Conservation (phyloP, 2,329 filamentous ascomycete genomes). For the Colletotrichum tropicale region DNA sequence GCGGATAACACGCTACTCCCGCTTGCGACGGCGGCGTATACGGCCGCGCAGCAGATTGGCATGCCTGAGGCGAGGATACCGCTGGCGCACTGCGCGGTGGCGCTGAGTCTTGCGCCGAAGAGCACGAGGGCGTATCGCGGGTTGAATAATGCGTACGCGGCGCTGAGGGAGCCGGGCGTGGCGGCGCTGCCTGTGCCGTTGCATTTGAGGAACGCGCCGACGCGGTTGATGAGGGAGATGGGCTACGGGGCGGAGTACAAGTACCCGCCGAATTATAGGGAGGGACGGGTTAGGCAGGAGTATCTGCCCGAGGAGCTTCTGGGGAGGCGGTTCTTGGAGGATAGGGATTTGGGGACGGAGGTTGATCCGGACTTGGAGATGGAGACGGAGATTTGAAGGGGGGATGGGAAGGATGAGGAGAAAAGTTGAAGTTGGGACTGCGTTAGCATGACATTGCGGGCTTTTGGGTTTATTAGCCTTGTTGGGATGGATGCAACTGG, state of each 20-base stretch:
- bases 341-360: slow-evolving; percentile 77
- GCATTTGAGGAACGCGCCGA: slow-evolving; percentile 91
- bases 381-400: slow-evolving; percentile 25
- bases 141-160: slow-evolving; percentile 79
- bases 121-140: slow-evolving; percentile 83
- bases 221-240: slow-evolving; percentile 88
- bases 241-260: slow-evolving; percentile 94
- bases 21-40: slow-evolving; percentile 85
- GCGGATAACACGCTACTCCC: slow-evolving; percentile 85
- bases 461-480: neutral
- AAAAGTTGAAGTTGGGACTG: neutral
- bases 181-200: slow-evolving; percentile 83
- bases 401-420: accelerated
- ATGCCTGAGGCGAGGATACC: slow-evolving; percentile 95
- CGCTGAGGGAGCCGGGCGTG: slow-evolving; percentile 81
- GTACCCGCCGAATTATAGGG: slow-evolving; percentile 89
- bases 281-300: slow-evolving; percentile 83
- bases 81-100: slow-evolving; percentile 84
- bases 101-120: slow-evolving; percentile 81
- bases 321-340: slow-evolving; percentile 78
- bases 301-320: slow-evolving; percentile 83
- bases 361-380: slow-evolving; percentile 72
- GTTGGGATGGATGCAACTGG: neutral
- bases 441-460: neutral
- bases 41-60: slow-evolving; percentile 89